Conservation (phyloP, 2,329 filamentous ascomycete species). For the Aureobasidium melanogenum region DNA sequence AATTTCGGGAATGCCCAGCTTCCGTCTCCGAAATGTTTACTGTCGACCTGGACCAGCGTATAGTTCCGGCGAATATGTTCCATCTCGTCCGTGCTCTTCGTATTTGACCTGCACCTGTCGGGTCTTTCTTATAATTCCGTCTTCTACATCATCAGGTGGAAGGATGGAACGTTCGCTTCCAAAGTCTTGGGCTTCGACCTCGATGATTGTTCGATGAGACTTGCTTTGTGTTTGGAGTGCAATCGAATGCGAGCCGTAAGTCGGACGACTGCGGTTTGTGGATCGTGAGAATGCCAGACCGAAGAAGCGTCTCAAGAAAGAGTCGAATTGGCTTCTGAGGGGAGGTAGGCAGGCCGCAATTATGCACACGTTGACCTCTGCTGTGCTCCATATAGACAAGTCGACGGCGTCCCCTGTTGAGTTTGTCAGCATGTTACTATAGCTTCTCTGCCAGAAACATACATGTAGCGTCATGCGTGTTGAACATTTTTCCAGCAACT, state of each 20-base stretch:
- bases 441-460: not conserved
- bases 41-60: not conserved
- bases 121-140: slow-evolving; percentile 1
- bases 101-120: slow-evolving; percentile 2
- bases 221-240: not conserved
- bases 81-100: not conserved
- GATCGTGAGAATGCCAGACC: slow-evolving; percentile 1
- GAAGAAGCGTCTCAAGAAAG: slow-evolving; percentile 8
- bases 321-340: slow-evolving; percentile 13
- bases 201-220: not conserved
- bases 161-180: not conserved
- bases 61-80: not conserved
- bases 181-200: not conserved
- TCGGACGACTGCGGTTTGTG: not conserved
- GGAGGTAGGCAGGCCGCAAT: slow-evolving; percentile 15
- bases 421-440: not conserved
- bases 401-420: slow-evolving; percentile 12
- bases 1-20: not conserved
- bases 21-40: not conserved
- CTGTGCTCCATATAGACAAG: slow-evolving; percentile 11
- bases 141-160: not conserved
- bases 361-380: slow-evolving; percentile 15
- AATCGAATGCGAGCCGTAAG: not conserved
- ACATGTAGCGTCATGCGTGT: slow-evolving; percentile 10
- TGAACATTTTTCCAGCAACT: slow-evolving; percentile 7